Percentiles rank a stretch among this genome's conserved stretches.
Evolutionary conservation across 176 grass and related monocot genomes (phyloP).

Genomic region (Phyllostachys edulis): DNA sequence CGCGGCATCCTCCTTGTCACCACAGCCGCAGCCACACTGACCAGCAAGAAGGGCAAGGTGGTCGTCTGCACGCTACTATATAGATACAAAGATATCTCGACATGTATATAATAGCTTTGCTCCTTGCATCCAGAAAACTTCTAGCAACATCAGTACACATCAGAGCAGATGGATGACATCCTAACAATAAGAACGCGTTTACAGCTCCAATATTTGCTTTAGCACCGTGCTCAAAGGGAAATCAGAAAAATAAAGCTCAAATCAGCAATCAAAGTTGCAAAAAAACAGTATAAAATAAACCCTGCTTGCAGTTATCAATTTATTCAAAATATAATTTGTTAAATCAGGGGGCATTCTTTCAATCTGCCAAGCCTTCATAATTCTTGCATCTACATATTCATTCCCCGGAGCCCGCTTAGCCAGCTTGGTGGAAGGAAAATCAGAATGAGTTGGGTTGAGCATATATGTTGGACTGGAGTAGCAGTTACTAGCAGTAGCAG

Average conservation of each 20-base stretch:
- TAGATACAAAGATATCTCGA: neutral
- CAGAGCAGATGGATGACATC: neutral
- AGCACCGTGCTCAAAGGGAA: neutral
- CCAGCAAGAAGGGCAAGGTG: too few relatives aligned
- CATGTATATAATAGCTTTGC: neutral
- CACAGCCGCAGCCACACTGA: too few relatives aligned
- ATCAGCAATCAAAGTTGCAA: neutral
- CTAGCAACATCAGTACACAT: neutral
- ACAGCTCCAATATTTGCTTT: neutral
- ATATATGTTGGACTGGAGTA: neutral
- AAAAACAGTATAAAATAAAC: neutral
- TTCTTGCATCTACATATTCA: neutral
- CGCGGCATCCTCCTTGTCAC: too few relatives aligned
- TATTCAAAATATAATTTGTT: neutral
- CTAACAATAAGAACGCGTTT: neutral
- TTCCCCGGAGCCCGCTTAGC: neutral
- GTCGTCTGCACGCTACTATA: too few relatives aligned
- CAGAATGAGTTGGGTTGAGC: too few relatives aligned
- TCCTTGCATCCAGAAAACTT: neutral
- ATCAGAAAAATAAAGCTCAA: neutral
- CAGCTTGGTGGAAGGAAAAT: too few relatives aligned
- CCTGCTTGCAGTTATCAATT: neutral
- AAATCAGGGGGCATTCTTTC: neutral
- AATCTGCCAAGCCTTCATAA: constrained; percentile 17
- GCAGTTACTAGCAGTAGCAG: neutral